Evolutionary conservation across 202 grass and related monocot species (phyloP).

Genomic region (Saccharum hybrid): DNA sequence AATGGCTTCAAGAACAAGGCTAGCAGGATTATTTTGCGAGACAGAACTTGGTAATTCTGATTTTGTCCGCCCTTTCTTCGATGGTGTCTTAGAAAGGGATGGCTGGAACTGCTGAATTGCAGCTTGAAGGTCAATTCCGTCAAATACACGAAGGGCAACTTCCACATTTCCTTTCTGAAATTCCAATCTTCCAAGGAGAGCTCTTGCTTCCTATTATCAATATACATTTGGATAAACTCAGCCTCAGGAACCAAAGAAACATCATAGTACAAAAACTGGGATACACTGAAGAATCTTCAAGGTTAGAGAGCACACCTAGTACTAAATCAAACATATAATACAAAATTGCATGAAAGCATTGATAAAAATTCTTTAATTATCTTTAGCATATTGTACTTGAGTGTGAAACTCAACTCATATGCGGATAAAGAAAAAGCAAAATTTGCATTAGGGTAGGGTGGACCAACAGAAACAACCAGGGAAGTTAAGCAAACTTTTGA

Average conservation of each 20-base stretch:
- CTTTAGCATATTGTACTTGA: not conserved
- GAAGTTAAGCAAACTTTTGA: too few species aligned
- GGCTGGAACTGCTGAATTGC: slow-evolving; percentile 79
- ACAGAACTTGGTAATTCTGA: slow-evolving; percentile 44
- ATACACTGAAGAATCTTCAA: not conserved
- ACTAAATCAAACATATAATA: not conserved
- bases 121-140: slow-evolving; percentile 88
- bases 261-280: not conserved
- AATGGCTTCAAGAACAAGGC: slow-evolving; percentile 90
- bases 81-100: slow-evolving; percentile 43
- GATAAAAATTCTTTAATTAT: not conserved
- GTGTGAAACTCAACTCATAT: not conserved
- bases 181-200: slow-evolving; percentile 82
- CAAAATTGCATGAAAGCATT: not conserved
- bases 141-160: slow-evolving; percentile 76
- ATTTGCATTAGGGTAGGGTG: too few species aligned
- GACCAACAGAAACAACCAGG: too few species aligned
- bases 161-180: slow-evolving; percentile 94
- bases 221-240: not conserved
- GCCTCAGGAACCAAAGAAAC: not conserved
- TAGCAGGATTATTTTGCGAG: slow-evolving; percentile 65
- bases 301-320: not conserved
- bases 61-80: slow-evolving; percentile 47
- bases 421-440: too few species aligned
- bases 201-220: slow-evolving; percentile 76